phyloP scores from a whole-genome alignment of 371 early-diverging fungal species.

The Rhizopus arrhizus region DNA sequence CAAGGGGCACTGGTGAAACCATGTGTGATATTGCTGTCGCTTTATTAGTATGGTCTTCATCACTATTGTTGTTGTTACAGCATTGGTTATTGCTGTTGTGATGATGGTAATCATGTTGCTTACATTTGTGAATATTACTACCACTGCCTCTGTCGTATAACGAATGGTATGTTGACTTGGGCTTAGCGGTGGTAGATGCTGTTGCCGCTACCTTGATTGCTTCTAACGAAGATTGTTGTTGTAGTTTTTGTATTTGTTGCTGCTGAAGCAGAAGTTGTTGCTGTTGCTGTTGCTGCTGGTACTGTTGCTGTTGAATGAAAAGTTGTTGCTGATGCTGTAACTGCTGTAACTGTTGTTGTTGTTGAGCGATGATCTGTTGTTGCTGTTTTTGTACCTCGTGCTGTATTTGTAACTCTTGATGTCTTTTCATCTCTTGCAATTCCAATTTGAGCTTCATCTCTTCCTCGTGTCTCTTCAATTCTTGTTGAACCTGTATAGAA shows the following conservation, averaged over 20 bases:
- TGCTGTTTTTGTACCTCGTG: constrained; percentile 15
- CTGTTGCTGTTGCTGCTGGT: constrained; percentile 2
- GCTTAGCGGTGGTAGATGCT: background rate
- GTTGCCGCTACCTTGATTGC: background rate
- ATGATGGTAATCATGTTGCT: background rate
- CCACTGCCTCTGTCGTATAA: background rate
- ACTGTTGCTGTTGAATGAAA: constrained; percentile 16
- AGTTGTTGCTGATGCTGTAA: constrained; percentile 10
- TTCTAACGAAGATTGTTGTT: constrained; percentile 3
- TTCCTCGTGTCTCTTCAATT: background rate
- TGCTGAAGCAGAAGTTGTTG: constrained; percentile 10
- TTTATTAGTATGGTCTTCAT: background rate
- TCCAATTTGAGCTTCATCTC: constrained; percentile 2
- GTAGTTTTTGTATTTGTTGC: constrained; percentile 10
- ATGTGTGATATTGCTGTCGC: background rate
- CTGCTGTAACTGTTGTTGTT: constrained; percentile 5
- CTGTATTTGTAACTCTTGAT: constrained; percentile 19
- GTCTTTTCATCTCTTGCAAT: constrained; percentile 15
- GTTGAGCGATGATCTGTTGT: constrained; percentile 5
- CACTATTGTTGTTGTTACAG: background rate
- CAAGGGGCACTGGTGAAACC: constrained; percentile 12
- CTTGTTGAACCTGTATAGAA: background rate
- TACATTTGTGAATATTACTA: background rate
- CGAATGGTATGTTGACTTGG: background rate
- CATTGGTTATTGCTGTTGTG: background rate